These are phyloP conservation scores for Phialophora tarda DNA, from an alignment of 2,329 filamentous ascomycete genomes.

Conservation along the genomic window DNA sequence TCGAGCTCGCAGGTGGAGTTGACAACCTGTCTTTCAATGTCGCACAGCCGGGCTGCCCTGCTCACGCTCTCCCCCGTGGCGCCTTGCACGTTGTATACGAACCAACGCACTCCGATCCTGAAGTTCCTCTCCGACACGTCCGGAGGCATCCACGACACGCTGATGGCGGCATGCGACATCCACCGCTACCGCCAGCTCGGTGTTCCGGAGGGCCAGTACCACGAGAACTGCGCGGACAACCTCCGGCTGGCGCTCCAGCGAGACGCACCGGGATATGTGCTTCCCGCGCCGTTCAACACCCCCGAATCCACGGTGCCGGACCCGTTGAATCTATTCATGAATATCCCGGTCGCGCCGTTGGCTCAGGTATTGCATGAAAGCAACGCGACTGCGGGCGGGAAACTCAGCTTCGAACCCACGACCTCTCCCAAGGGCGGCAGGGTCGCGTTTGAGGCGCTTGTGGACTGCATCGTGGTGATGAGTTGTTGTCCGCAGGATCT, in stretches of 20 bases:
- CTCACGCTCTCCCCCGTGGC: constrained; percentile 41
- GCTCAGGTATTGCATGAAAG: constrained; percentile 2
- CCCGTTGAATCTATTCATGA: constrained; percentile 55
- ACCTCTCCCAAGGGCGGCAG: constrained; percentile 46
- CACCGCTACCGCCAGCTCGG: constrained; percentile 49
- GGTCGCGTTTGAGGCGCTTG: constrained; percentile 46
- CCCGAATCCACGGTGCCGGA: constrained; percentile 44
- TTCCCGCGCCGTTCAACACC: constrained; percentile 19
- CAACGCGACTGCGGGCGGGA: constrained; percentile 37
- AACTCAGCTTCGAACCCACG: constrained; percentile 44
- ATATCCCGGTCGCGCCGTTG: constrained; percentile 44
- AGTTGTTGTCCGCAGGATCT: constrained; percentile 53
- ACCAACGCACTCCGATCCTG: constrained; percentile 47
- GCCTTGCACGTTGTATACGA: constrained; percentile 48
- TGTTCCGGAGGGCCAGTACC: constrained; percentile 41
- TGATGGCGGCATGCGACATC: constrained; percentile 51
- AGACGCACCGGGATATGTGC: constrained; percentile 37
- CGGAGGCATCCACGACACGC: constrained; percentile 48
- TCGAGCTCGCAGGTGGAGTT: neutral
- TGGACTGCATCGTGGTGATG: constrained; percentile 50
- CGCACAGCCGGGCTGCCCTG: constrained; percentile 47
- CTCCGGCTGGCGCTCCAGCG: constrained; percentile 45
- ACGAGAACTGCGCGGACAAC: constrained; percentile 52
- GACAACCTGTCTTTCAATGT: constrained; percentile 46
- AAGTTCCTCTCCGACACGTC: constrained; percentile 48